Percentiles rank a stretch among this genome's conserved stretches.
These are phyloP conservation scores for Sclerotinia spermophila DNA, from an alignment of 2,329 filamentous ascomycete species.

Conservation along the genomic window DNA sequence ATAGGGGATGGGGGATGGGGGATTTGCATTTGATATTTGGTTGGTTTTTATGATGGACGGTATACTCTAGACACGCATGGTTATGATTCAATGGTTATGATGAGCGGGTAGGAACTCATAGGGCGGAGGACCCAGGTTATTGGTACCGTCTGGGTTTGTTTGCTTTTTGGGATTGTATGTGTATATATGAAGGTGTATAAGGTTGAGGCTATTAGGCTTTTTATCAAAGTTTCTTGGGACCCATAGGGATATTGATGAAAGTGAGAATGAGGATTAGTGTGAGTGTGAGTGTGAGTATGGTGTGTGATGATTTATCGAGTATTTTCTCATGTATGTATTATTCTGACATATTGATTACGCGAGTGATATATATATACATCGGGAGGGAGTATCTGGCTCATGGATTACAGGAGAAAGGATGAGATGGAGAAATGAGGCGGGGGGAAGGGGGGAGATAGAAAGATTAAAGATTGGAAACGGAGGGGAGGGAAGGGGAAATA, in stretches of 20 bases:
- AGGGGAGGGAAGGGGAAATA: too few species aligned
- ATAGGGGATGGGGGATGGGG: background rate
- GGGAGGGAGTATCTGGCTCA: too few species aligned
- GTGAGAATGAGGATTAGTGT: background rate
- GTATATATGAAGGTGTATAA: background rate
- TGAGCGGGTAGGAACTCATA: background rate
- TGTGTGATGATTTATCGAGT: background rate
- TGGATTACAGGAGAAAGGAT: too few species aligned
- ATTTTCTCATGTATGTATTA: background rate
- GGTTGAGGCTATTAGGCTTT: background rate
- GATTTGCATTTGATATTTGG: background rate
- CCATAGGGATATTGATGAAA: background rate
- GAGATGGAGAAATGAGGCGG: too few species aligned
- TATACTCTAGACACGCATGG: background rate
- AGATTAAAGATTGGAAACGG: too few species aligned
- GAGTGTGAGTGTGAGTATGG: background rate
- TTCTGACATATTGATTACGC: too few species aligned
- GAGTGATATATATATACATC: too few species aligned
- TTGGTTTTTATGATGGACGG: conserved; percentile 8
- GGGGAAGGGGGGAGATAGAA: too few species aligned
- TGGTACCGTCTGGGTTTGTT: background rate
- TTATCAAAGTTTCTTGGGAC: background rate
- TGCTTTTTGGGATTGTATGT: background rate
- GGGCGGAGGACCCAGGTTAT: background rate
- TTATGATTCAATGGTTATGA: conserved; percentile 8